Conservation (phyloP, 2,329 filamentous ascomycete species). For the Colletotrichum scovillei region DNA sequence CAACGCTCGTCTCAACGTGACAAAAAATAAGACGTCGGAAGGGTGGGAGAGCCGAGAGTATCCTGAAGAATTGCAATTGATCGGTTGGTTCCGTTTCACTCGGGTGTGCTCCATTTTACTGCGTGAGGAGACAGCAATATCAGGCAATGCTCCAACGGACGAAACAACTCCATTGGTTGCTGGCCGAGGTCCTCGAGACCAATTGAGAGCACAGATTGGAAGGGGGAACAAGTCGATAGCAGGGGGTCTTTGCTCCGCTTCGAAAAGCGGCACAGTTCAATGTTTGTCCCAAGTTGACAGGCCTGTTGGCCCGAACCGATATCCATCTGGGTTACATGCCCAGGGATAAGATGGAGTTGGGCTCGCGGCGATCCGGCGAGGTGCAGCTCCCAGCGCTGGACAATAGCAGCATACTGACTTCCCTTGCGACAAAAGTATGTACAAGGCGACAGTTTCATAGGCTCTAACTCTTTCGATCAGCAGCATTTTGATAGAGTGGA, state of each 20-base stretch:
- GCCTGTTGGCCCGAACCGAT: too few relatives aligned
- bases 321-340: too few relatives aligned
- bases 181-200: neutral
- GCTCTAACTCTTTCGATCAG: too few relatives aligned
- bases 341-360: too few relatives aligned
- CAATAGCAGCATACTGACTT: too few relatives aligned
- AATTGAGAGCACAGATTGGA: conserved; percentile 5
- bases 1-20: neutral
- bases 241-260: neutral
- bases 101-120: neutral
- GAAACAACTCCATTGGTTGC: conserved; percentile 4
- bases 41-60: neutral
- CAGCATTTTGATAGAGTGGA: too few relatives aligned
- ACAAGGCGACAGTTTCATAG: too few relatives aligned
- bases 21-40: neutral
- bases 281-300: neutral
- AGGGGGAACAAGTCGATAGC: neutral
- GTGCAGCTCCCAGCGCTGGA: too few relatives aligned
- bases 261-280: neutral
- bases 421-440: too few relatives aligned
- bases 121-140: conserved; percentile 3
- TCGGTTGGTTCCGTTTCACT: neutral
- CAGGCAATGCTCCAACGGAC: conserved; percentile 7
- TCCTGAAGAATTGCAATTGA: neutral
- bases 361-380: too few relatives aligned